These are phyloP conservation scores for Phalaenopsis hybrid DNA, from an alignment of 116 monocot species.

Conservation along the genomic window DNA sequence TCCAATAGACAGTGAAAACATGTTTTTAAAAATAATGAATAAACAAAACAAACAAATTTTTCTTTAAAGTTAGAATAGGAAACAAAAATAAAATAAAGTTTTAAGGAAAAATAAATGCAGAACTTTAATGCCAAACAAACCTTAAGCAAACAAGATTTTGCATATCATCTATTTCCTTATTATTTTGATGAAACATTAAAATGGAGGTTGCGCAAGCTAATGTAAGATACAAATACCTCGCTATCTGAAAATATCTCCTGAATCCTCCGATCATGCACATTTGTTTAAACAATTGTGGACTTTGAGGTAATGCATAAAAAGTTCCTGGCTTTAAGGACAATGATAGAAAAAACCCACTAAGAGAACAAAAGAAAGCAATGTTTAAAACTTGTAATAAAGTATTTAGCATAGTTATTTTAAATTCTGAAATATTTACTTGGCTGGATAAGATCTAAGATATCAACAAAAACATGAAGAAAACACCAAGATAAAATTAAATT, in stretches of 20 bases:
- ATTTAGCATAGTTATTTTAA: background rate
- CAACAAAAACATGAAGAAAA: background rate
- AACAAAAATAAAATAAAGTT: background rate
- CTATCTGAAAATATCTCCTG: slow-evolving; percentile 91
- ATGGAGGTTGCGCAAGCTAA: background rate
- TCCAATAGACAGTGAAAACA: too few species aligned
- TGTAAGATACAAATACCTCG: slow-evolving; percentile 47
- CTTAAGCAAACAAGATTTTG: too few species aligned
- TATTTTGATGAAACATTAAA: background rate
- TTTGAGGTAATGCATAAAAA: slow-evolving; percentile 99
- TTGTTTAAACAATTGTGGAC: slow-evolving; percentile 98
- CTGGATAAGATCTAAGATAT: background rate
- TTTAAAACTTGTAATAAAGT: background rate
- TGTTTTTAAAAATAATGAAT: too few species aligned
- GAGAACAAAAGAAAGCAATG: background rate
- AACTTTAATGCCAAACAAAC: too few species aligned
- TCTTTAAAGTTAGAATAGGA: too few species aligned
- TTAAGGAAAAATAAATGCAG: too few species aligned
- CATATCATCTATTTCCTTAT: background rate
- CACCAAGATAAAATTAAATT: background rate
- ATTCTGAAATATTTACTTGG: background rate
- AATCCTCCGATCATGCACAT: slow-evolving; percentile 97
- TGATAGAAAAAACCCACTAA: slow-evolving; percentile 19
- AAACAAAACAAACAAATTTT: background rate
- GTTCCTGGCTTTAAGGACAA: slow-evolving; percentile 88